Conservation (phyloP, 306 rosid species). For the Acacia crassicarpa region DNA sequence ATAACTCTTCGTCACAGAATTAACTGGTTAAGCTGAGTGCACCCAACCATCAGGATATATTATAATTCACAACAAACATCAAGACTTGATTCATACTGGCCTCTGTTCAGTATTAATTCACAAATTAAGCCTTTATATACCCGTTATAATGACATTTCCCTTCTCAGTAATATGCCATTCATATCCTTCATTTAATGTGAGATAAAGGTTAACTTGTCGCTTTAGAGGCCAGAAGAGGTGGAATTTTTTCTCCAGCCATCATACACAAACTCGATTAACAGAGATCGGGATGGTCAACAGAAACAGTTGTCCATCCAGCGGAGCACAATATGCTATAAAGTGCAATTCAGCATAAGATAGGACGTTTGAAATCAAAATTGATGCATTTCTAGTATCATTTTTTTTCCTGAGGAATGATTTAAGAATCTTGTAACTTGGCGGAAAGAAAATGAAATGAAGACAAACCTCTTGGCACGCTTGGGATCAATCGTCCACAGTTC, state of each 20-base stretch:
- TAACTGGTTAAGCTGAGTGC: not conserved
- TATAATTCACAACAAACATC: not conserved
- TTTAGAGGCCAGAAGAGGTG: not conserved
- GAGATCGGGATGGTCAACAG: slow-evolving; percentile 20
- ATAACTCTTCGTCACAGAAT: slow-evolving; percentile 10
- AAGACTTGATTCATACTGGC: not conserved
- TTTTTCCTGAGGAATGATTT: not conserved
- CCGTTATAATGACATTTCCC: not conserved
- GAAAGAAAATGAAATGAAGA: slow-evolving; percentile 15
- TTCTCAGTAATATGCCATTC: slow-evolving; percentile 18
- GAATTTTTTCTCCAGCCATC: not conserved
- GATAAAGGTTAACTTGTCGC: not conserved
- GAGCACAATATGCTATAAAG: not conserved
- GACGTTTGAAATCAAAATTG: not conserved
- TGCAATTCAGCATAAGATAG: not conserved
- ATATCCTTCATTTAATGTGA: not conserved
- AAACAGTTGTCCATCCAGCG: slow-evolving; percentile 1
- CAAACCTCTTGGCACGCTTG: slow-evolving; percentile 96
- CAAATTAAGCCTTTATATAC: not conserved
- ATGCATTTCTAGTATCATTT: not conserved
- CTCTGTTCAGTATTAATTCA: slow-evolving; percentile 8
- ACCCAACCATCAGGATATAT: not conserved
- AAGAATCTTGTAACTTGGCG: not conserved
- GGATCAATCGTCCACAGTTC: slow-evolving; percentile 98
- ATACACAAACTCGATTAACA: not conserved